These are phyloP conservation scores for Suhomyces tanzawaensis DNA, from an alignment of 805 yeast genomes.

Conservation along the genomic window DNA sequence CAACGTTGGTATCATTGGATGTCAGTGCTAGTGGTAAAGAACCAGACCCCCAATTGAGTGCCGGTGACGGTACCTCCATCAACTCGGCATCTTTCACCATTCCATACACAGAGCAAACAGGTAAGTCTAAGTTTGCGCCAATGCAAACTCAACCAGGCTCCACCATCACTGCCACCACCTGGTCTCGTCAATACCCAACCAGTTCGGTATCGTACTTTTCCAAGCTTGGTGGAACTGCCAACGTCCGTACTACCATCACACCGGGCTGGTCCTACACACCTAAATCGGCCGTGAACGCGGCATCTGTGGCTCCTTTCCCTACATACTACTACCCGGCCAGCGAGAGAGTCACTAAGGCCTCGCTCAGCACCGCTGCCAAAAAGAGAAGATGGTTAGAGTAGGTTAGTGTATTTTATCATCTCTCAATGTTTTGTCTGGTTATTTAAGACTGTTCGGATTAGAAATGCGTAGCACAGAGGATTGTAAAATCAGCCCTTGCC, in stretches of 20 bases:
- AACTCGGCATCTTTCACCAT: conserved; percentile 55
- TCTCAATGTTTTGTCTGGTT: no score
- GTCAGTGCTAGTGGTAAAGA: conserved; percentile 40
- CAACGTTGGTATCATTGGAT: conserved; percentile 8
- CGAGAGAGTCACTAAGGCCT: conserved; percentile 42
- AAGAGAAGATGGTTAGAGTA: conserved; percentile 41
- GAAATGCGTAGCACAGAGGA: no score
- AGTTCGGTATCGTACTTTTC: conserved; percentile 58
- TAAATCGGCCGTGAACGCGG: conserved; percentile 63
- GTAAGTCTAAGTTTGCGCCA: conserved; percentile 78
- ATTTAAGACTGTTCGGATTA: no score
- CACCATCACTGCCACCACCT: conserved; percentile 60
- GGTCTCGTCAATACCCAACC: conserved; percentile 67
- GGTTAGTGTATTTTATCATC: not conserved
- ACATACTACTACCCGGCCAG: conserved; percentile 64
- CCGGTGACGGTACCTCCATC: conserved; percentile 17
- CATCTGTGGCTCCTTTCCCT: conserved; percentile 69
- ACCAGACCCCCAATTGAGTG: conserved; percentile 36
- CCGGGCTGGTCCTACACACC: conserved; percentile 81
- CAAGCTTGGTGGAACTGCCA: conserved; percentile 44
- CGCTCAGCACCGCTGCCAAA: conserved; percentile 33
- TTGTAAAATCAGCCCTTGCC: no score
- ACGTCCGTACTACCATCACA: conserved; percentile 63
- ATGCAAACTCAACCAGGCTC: conserved; percentile 89
- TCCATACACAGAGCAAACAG: conserved; percentile 78